Evolutionary conservation across 305 asterid species (phyloP), one percentile per base, ranked within the genome.

Genomic region (Fraxinus latifolia): DNA sequence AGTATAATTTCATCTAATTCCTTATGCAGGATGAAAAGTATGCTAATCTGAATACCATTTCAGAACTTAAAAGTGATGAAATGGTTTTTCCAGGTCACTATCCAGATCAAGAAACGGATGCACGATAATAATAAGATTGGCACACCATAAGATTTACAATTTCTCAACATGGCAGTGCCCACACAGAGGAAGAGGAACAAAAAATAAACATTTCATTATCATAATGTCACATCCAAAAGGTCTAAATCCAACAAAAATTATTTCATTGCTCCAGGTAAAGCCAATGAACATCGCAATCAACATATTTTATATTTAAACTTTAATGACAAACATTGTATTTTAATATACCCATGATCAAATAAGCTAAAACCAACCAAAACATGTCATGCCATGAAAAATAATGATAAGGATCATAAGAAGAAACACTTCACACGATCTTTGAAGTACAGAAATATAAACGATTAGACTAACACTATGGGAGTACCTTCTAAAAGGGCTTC

Each of bases 401-500:
- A 23, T 23, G 73, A 65, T 11, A 23, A 8, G 17, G 73, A 27
- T 65, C 36, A 25, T 11, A 65, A 65, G 7, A 65, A 27, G 34
- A 65, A 9, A 27, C 74, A 25, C 33, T 67, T 31, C 17, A 39
- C 73, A 9, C 39, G 23, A 53, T 67, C 34, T 76, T 84, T 23
- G 81, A 76, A 42, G 32, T 9, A 50, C 42, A 25, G 68, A 76
- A 76, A 76, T 62, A 25, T 8, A 62, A 62, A 62, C 72, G 32
- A 62, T 62, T 62, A 62, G 72, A 62, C 32, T 62, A 58, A 79
- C 6, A 74, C 17, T 34, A 32, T n/a, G 44, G 74, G 79, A 17
- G 29, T 89, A 95, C 99, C 99, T 92, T 94, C 99, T 68, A 87
- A 58, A 79, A 96, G 97, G 37, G 95, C 95, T 71, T 96, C 98